These are phyloP conservation scores for Saccharum spontaneum DNA, from an alignment of 176 grass and related monocot species.

Conservation along the genomic window DNA sequence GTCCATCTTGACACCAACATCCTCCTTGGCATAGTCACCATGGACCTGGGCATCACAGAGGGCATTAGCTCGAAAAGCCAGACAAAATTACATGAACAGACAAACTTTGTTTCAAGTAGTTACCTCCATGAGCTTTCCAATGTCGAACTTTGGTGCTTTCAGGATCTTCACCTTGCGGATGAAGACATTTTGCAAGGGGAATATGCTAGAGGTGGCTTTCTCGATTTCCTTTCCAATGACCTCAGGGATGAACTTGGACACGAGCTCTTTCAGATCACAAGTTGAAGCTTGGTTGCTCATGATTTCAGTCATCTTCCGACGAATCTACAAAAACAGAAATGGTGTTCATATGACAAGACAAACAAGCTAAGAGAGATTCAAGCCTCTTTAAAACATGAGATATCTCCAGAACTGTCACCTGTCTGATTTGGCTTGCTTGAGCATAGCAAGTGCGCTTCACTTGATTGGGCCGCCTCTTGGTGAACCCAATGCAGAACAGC, in stretches of 20 bases:
- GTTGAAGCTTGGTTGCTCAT: slow-evolving; percentile 71
- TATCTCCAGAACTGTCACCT: slow-evolving; percentile 39
- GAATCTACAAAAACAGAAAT: slow-evolving; percentile 47
- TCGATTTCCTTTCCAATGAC: slow-evolving; percentile 90
- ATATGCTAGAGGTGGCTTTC: slow-evolving; percentile 73
- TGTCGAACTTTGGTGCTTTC: slow-evolving; percentile 83
- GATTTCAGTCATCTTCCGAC: slow-evolving; percentile 79
- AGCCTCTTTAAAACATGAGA: not conserved
- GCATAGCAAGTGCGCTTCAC: slow-evolving; percentile 85
- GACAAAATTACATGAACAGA: not conserved
- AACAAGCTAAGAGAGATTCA: not conserved
- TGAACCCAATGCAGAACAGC: slow-evolving; percentile 81
- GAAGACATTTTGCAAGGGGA: slow-evolving; percentile 76
- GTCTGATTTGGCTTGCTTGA: slow-evolving; percentile 74
- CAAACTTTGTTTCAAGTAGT: not conserved
- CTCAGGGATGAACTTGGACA: slow-evolving; percentile 80
- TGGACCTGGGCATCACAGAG: slow-evolving; percentile 45
- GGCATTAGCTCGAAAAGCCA: not conserved
- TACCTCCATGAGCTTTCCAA: slow-evolving; percentile 94
- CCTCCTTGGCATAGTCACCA: slow-evolving; percentile 85
- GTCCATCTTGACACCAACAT: slow-evolving; percentile 65
- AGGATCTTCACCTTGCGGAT: slow-evolving; percentile 89
- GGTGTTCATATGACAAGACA: not conserved
- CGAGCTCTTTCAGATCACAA: slow-evolving; percentile 79
- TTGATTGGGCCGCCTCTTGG: slow-evolving; percentile 68